Percentiles rank a stretch among this genome's conserved stretches.
Conservation (phyloP, 495 filamentous ascomycete species). For the Aspergillus biplanus region DNA sequence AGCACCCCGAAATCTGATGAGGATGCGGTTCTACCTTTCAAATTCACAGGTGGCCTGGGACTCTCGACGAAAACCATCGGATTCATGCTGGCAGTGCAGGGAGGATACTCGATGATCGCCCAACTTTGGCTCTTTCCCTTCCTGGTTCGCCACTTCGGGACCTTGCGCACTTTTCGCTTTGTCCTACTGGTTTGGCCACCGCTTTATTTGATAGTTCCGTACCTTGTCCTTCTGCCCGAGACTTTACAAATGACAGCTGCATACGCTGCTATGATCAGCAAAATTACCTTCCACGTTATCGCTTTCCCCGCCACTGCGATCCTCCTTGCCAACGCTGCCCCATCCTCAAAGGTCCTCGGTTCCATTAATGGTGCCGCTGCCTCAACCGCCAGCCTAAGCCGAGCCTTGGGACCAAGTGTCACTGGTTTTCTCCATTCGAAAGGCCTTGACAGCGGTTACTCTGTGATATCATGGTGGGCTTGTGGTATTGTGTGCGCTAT, state of each 20-base stretch:
- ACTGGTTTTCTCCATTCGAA: constrained; percentile 83
- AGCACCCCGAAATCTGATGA: constrained; percentile 67
- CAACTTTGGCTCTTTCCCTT: constrained; percentile 83
- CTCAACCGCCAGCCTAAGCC: constrained; percentile 82
- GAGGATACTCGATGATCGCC: constrained; percentile 83
- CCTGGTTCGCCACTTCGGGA: constrained; percentile 70
- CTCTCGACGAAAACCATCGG: constrained; percentile 82
- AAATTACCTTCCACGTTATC: constrained; percentile 83
- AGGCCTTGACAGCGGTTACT: constrained; percentile 77
- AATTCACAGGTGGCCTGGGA: constrained; percentile 85
- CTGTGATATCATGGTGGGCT: constrained; percentile 91
- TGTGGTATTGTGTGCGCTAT: constrained; percentile 73
- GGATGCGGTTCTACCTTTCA: constrained; percentile 71
- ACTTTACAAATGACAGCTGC: constrained; percentile 70
- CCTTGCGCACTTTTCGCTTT: constrained; percentile 76
- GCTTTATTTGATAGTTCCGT: constrained; percentile 85
- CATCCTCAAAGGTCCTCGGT: constrained; percentile 78
- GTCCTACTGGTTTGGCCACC: constrained; percentile 82
- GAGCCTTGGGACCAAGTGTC: constrained; percentile 85
- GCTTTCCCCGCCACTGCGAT: constrained; percentile 86
- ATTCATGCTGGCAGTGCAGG: constrained; percentile 83
- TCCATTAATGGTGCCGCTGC: constrained; percentile 92
- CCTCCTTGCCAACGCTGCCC: constrained; percentile 81
- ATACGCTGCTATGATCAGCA: constrained; percentile 77
- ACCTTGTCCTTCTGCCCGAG: constrained; percentile 81